Evolutionary conservation across 2,329 filamentous ascomycete genomes (phyloP).

Genomic region (Aspergillus pseudoviridinutans): DNA sequence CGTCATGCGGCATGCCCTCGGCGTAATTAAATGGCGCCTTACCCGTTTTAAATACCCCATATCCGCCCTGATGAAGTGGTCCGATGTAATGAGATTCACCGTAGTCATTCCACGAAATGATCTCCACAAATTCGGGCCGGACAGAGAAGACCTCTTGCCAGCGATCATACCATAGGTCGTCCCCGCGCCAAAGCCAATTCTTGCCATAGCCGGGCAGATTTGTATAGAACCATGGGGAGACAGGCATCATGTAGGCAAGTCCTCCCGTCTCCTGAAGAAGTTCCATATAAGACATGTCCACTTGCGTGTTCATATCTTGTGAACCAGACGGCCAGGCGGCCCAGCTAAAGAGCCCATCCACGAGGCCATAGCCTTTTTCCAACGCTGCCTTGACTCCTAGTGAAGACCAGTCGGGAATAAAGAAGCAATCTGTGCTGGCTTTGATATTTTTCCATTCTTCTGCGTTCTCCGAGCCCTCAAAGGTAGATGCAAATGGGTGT

Average conservation of each 20-base stretch:
- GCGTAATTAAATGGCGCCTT: constrained; percentile 40
- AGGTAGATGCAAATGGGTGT: constrained; percentile 39
- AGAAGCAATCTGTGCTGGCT: constrained; percentile 33
- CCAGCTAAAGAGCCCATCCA: constrained; percentile 43
- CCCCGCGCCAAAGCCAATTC: constrained; percentile 61
- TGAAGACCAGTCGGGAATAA: constrained; percentile 47
- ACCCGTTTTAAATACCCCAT: constrained; percentile 30
- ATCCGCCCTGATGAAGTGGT: constrained; percentile 43
- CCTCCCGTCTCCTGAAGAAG: constrained; percentile 17
- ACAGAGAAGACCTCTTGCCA: constrained; percentile 54
- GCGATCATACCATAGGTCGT: constrained; percentile 57
- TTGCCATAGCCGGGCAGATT: constrained; percentile 55
- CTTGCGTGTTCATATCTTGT: constrained; percentile 32
- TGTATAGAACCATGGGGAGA: constrained; percentile 57
- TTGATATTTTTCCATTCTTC: constrained; percentile 46
- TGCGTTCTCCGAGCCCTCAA: constrained; percentile 42
- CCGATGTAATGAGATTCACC: constrained; percentile 59
- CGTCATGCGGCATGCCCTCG: constrained; percentile 26
- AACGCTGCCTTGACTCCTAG: constrained; percentile 25
- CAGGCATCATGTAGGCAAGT: constrained; percentile 51
- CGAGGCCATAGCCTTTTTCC: constrained; percentile 13
- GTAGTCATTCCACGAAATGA: constrained; percentile 60
- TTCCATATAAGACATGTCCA: constrained; percentile 40
- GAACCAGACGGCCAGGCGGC: constrained; percentile 42
- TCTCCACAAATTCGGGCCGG: constrained; percentile 51